A percentile compares a stretch with the other conserved stretches of the same genome.
Evolutionary conservation across 1,284 basidiomycete species (phyloP).

Genomic region (Trametes hirsuta): DNA sequence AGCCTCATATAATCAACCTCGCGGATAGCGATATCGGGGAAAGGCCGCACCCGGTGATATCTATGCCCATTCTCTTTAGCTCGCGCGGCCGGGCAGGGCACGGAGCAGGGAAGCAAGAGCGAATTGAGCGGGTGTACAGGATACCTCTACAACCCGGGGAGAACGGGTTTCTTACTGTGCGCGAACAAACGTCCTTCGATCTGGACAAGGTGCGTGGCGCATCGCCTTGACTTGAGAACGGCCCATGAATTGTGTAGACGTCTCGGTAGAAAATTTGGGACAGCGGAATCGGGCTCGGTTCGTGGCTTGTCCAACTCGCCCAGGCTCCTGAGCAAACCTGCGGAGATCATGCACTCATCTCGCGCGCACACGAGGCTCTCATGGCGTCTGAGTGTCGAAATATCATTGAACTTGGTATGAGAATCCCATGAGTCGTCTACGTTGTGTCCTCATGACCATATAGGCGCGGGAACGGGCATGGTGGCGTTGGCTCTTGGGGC

Average conservation of each 20-base stretch:
- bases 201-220: conserved; percentile 76
- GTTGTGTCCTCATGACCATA: neutral
- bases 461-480: conserved; percentile 84
- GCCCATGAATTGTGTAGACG: conserved; percentile 22
- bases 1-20: conserved; percentile 35
- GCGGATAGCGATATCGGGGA: conserved; percentile 38
- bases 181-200: conserved; percentile 85
- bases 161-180: conserved; percentile 49
- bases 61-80: conserved; percentile 65
- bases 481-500: conserved; percentile 71
- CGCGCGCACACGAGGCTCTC: conserved; percentile 37
- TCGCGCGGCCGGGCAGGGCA: conserved; percentile 25
- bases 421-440: neutral
- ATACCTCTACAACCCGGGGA: conserved; percentile 33
- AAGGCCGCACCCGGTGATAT: conserved; percentile 60
- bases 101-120: conserved; percentile 62
- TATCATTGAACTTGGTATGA: conserved; percentile 70
- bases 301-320: conserved; percentile 62
- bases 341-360: conserved; percentile 20
- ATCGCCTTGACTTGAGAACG: neutral
- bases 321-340: neutral
- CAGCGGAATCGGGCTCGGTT: conserved; percentile 79
- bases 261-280: conserved; percentile 87
- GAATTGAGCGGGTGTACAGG: conserved; percentile 64
- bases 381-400: conserved; percentile 43